Base-by-base conservation (phyloP, 768 basidiomycete genomes). In the Rhodotorula sphaerocarpa region DNA sequence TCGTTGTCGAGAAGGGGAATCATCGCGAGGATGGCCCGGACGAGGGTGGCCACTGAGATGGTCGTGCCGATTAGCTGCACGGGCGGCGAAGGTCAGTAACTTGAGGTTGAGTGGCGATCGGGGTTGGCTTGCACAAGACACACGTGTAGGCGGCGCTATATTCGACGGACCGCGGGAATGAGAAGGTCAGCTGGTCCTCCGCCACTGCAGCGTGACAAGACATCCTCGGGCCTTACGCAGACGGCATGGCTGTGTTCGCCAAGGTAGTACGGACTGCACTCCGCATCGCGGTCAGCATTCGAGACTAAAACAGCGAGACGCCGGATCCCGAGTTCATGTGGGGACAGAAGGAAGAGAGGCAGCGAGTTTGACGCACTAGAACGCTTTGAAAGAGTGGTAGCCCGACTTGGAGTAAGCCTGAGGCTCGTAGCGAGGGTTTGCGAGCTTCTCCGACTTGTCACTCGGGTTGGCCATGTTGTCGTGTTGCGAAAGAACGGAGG, bases 91-190 rank as follows among this genome's bases (percentile, higher is more conserved):
- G 7, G 23, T 57, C 14, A 60, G 59, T 25, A n/a, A n/a, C n/a
- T n/a, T 1, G 28, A 14, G 3, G 42, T 20, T 12, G 23, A 9
- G 36, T 39, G 36, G 36, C 36, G 36, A 16, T 39, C 10, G 16
- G 36, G 10, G 36, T 9, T 10, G 16, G 10, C 15, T 5, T 34
- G 27, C 21, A 28, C 27, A 46, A 5, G 39, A 5, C 52, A 41
- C 12, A 65, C 63, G 39, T 65, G 63, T 1, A 65, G 58, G 6
- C 63, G 63, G 12, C 63, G 58, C 63, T 65, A 46, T n/a, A n/a
- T n/a, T n/a, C n/a, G n/a, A n/a, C n/a, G n/a, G n/a, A n/a, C n/a
- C n/a, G n/a, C n/a, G n/a, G n/a, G n/a, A n/a, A n/a, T n/a, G n/a
- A n/a, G n/a, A n/a, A n/a, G n/a, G n/a, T n/a, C n/a, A n/a, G n/a